Percentiles rank a stretch among this genome's conserved stretches.
These are phyloP conservation scores for Myriosclerotinia scirpicola DNA, from an alignment of 2,329 filamentous ascomycete genomes.

Conservation along the genomic window DNA sequence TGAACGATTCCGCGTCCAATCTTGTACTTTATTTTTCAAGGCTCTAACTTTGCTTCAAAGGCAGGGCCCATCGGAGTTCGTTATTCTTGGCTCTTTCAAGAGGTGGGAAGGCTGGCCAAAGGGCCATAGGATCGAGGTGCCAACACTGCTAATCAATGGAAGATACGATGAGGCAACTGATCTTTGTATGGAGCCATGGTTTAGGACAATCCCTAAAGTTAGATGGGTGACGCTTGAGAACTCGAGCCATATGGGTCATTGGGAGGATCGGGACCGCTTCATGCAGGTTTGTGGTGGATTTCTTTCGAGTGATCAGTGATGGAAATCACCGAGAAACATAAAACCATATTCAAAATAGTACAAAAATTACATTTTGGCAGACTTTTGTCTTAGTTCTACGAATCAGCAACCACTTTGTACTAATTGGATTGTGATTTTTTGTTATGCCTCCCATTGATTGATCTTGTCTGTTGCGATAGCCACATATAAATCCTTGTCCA, in stretches of 20 bases:
- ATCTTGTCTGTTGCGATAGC: no score
- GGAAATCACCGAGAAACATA: background rate
- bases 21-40: constrained; percentile 11
- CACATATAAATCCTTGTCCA: no score
- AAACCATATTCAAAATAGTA: no score
- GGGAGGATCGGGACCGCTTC: constrained; percentile 44
- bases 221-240: constrained; percentile 44
- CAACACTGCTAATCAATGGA: constrained; percentile 47
- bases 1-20: background rate
- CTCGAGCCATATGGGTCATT: constrained; percentile 39
- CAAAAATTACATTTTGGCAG: no score
- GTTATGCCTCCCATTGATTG: no score
- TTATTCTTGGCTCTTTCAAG: constrained; percentile 44
- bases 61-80: constrained; percentile 45
- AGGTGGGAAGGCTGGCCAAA: constrained; percentile 42
- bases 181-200: constrained; percentile 42
- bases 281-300: constrained; percentile 42
- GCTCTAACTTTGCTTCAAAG: constrained; percentile 27
- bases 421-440: no score
- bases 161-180: constrained; percentile 43
- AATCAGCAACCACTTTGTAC: no score
- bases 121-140: constrained; percentile 43
- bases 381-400: no score
- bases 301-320: constrained; percentile 20
- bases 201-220: constrained; percentile 42